Conservation (phyloP, 805 yeast genomes). For the Ogataea nitratoaversa region DNA sequence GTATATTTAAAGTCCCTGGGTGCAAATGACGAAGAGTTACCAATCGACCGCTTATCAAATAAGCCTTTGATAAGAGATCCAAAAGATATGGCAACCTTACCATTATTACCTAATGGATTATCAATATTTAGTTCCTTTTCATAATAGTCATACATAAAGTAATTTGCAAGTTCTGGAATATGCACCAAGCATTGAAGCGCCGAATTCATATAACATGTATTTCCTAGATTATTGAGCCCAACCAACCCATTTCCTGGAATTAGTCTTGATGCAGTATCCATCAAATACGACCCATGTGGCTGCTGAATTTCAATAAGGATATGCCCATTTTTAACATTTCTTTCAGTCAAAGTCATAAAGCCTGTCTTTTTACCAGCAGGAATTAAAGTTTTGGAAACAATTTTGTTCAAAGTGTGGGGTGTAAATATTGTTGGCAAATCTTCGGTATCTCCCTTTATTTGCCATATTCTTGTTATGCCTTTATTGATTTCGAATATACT, state of each 20-base stretch:
- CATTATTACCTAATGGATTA: slow-evolving; percentile 85
- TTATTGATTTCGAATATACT: slow-evolving; percentile 17
- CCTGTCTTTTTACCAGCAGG: slow-evolving; percentile 21
- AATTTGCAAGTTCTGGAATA: slow-evolving; percentile 75
- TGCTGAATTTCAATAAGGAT: slow-evolving; percentile 26
- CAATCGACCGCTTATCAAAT: slow-evolving; percentile 34
- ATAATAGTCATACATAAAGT: slow-evolving; percentile 61
- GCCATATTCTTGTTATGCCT: slow-evolving; percentile 23
- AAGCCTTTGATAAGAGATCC: slow-evolving; percentile 61
- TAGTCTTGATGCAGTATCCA: slow-evolving; percentile 20
- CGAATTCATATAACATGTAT: slow-evolving; percentile 92
- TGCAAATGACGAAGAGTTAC: slow-evolving; percentile 31
- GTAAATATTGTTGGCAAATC: slow-evolving; percentile 18
- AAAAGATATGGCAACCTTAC: slow-evolving; percentile 76
- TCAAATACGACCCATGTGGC: slow-evolving; percentile 21
- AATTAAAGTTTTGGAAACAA: slow-evolving; percentile 16
- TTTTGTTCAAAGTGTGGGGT: slow-evolving; percentile 12
- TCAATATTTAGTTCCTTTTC: slow-evolving; percentile 62
- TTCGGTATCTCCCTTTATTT: slow-evolving; percentile 11
- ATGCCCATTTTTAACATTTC: slow-evolving; percentile 17
- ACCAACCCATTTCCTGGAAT: slow-evolving; percentile 41
- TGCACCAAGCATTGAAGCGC: slow-evolving; percentile 88
- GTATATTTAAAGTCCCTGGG: slow-evolving; percentile 78
- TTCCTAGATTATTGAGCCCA: slow-evolving; percentile 75
- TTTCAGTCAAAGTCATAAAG: slow-evolving; percentile 11